These are phyloP conservation scores for Vitis hybrid DNA, from an alignment of 177 flowering plant genomes.

Conservation along the genomic window DNA sequence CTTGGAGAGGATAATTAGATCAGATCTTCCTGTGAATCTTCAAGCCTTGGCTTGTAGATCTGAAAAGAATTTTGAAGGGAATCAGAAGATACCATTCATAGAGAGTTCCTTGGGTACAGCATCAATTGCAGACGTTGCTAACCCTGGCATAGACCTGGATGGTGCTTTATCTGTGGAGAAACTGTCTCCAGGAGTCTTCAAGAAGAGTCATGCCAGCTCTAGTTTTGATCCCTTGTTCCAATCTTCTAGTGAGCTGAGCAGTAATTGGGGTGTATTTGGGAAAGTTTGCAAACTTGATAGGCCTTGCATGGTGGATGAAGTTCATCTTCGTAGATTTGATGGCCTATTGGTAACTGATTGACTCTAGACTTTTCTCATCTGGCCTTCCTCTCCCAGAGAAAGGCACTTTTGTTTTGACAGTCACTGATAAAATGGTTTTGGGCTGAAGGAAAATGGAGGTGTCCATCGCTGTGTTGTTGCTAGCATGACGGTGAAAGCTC, in stretches of 20 bases:
- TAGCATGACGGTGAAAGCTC: conserved; percentile 91
- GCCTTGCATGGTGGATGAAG: conserved; percentile 89
- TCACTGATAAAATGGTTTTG: conserved; percentile 33
- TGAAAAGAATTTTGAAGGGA: conserved; percentile 52
- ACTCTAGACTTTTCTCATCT: conserved; percentile 18
- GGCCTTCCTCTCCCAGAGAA: conserved; percentile 5
- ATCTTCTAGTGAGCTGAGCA: conserved; percentile 42
- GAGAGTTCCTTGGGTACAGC: conserved; percentile 23
- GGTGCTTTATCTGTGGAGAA: conserved; percentile 28
- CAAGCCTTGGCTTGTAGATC: conserved; percentile 78
- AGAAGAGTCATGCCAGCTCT: conserved; percentile 34
- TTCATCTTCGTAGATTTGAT: conserved; percentile 97
- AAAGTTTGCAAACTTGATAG: conserved; percentile 75
- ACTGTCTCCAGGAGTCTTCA: conserved; percentile 27
- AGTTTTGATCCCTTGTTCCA: conserved; percentile 36
- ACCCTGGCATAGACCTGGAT: conserved; percentile 21
- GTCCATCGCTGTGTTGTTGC: conserved; percentile 95
- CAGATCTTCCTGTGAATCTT: conserved; percentile 94
- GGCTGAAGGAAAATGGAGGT: conserved; percentile 90
- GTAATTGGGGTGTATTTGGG: conserved; percentile 80
- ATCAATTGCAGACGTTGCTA: conserved; percentile 22
- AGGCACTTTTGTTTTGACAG: conserved; percentile 13
- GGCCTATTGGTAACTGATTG: conserved; percentile 75
- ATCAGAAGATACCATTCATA: conserved; percentile 19
- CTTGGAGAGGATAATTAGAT: conserved; percentile 83